These are phyloP conservation scores for Toxicodendron radicans DNA, from an alignment of 345 rosid genomes.

Conservation along the genomic window DNA sequence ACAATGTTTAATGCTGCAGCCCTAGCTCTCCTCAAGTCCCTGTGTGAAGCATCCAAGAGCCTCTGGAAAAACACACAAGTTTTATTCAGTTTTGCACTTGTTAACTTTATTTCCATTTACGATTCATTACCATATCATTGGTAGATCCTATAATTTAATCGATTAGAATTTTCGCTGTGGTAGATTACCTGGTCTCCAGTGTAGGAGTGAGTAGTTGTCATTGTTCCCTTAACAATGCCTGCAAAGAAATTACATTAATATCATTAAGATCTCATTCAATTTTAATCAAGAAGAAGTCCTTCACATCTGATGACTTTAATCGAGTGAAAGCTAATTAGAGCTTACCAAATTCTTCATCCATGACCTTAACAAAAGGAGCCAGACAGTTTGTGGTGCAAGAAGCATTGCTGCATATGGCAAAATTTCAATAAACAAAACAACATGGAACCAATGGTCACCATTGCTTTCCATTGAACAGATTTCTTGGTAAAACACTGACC, in stretches of 20 bases:
- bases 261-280: not conserved
- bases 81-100: not conserved
- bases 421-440: conserved; percentile 14
- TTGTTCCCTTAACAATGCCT: conserved; percentile 98
- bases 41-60: conserved; percentile 94
- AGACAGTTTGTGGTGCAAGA: conserved; percentile 98
- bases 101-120: not conserved
- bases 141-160: not conserved
- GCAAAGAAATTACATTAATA: conserved; percentile 20
- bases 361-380: conserved; percentile 86
- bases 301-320: not conserved
- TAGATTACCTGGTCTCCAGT: conserved; percentile 92
- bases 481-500: conserved; percentile 40
- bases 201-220: conserved; percentile 99
- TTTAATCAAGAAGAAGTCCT: not conserved
- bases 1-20: conserved; percentile 97
- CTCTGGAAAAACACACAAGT: conserved; percentile 52
- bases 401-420: conserved; percentile 67
- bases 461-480: not conserved
- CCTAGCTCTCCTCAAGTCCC: conserved; percentile 97
- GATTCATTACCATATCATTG: not conserved
- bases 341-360: conserved; percentile 93
- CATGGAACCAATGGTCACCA: not conserved
- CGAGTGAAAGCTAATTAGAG: not conserved
- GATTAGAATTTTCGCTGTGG: not conserved